phyloP scores from a whole-genome alignment of 768 basidiomycete species.

The Rhodosporidiobolus odoratus region DNA sequence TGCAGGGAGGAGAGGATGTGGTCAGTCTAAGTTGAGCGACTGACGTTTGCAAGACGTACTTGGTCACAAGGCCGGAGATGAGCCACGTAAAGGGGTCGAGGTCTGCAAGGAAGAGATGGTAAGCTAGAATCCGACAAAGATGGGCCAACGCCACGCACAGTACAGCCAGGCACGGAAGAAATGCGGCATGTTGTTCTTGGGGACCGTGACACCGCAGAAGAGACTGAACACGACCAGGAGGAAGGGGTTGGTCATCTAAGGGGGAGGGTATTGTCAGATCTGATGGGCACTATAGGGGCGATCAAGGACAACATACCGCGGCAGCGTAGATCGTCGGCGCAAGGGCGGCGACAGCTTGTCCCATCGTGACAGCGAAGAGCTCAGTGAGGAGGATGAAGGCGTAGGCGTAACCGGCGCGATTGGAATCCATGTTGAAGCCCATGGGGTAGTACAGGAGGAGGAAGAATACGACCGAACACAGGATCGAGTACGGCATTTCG shows the following conservation, averaged over 20 bases:
- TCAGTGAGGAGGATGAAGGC: slow-evolving; percentile 45
- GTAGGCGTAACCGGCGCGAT: slow-evolving; percentile 46
- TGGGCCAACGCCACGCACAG: slow-evolving; percentile 29
- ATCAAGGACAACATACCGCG: not conserved
- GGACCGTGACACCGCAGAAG: slow-evolving; percentile 74
- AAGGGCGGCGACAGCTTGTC: slow-evolving; percentile 62
- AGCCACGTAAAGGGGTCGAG: slow-evolving; percentile 61
- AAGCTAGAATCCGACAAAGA: not conserved
- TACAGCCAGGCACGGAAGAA: slow-evolving; percentile 81
- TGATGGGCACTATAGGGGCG: not conserved
- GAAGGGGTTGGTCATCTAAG: slow-evolving; percentile 68
- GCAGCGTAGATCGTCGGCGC: slow-evolving; percentile 63
- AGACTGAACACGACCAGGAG: slow-evolving; percentile 52
- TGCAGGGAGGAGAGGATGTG: not conserved
- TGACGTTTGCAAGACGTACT: slow-evolving; percentile 41
- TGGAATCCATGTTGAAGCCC: slow-evolving; percentile 44
- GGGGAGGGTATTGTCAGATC: not conserved
- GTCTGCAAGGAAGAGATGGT: slow-evolving; percentile 45
- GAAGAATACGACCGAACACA: slow-evolving; percentile 73
- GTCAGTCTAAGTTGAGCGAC: not conserved
- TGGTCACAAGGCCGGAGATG: slow-evolving; percentile 67
- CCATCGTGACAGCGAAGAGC: slow-evolving; percentile 59
- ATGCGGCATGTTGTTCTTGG: slow-evolving; percentile 57
- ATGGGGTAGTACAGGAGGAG: slow-evolving; percentile 49
- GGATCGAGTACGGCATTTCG: slow-evolving; percentile 69